Evolutionary conservation across 192 early-diverging fungal genomes (phyloP).

Genomic region (Radiomyces spectabilis): DNA sequence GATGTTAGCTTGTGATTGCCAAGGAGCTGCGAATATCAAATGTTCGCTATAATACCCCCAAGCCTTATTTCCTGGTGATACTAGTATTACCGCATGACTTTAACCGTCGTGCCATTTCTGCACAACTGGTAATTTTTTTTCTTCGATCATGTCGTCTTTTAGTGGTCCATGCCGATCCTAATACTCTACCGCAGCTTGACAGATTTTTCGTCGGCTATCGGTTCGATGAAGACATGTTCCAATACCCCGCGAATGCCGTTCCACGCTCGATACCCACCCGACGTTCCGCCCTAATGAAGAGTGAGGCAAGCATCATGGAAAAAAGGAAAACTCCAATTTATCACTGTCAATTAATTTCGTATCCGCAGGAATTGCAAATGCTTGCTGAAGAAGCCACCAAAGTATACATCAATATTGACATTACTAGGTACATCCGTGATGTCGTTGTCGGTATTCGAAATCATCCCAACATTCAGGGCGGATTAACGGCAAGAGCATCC

Average conservation of each 20-base stretch:
- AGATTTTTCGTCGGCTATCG: constrained; percentile 22
- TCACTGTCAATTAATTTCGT: too few species aligned
- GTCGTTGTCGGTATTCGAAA: constrained; percentile 51
- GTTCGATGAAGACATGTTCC: constrained; percentile 15
- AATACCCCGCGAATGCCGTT: background rate
- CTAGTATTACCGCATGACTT: constrained; percentile 13
- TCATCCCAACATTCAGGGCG: constrained; percentile 44
- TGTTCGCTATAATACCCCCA: constrained; percentile 17
- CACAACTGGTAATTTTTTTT: constrained; percentile 15
- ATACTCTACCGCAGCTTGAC: constrained; percentile 7
- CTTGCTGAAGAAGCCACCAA: constrained; percentile 29
- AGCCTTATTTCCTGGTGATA: constrained; percentile 16
- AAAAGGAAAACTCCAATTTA: too few species aligned
- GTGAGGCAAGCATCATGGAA: constrained; percentile 12
- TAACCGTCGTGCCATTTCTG: constrained; percentile 4
- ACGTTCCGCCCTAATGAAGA: constrained; percentile 3
- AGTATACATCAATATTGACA: constrained; percentile 44
- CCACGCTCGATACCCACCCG: background rate
- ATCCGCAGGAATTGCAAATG: too few species aligned
- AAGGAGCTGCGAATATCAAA: constrained; percentile 17
- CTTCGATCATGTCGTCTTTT: background rate
- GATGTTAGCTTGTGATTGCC: constrained; percentile 8
- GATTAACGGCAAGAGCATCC: constrained; percentile 42
- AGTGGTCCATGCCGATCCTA: background rate
- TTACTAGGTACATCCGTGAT: constrained; percentile 48